Conservation (phyloP, 2,329 filamentous ascomycete species). For the Fusarium sp. region DNA sequence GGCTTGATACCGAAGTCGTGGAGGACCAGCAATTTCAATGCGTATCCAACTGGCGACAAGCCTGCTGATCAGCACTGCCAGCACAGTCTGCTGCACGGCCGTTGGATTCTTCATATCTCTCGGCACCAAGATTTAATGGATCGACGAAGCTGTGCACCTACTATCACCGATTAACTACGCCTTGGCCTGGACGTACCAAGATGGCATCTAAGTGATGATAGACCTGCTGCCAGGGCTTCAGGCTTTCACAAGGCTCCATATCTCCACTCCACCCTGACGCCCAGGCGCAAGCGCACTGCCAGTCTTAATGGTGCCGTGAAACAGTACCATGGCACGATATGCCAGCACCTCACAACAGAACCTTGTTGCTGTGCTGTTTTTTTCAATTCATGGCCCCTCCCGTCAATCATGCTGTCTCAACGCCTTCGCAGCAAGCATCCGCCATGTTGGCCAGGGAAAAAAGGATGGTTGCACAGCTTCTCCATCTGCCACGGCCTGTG, state of each 20-base stretch:
- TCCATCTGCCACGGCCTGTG: neutral
- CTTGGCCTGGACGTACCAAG: conserved; percentile 13
- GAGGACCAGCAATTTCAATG: conserved; percentile 14
- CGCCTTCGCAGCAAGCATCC: neutral
- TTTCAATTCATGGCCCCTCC: conserved; percentile 7
- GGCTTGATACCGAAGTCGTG: conserved; percentile 16
- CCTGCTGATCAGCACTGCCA: conserved; percentile 10
- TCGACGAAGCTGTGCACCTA: neutral
- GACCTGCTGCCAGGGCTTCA: conserved; percentile 1
- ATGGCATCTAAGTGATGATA: conserved; percentile 12
- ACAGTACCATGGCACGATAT: conserved; percentile 27
- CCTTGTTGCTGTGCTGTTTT: conserved; percentile 16
- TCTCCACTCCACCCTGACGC: conserved; percentile 26
- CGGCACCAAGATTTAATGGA: neutral
- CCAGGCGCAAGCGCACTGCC: conserved; percentile 7
- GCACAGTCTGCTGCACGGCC: neutral
- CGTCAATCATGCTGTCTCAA: neutral
- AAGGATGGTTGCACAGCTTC: neutral
- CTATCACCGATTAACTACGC: neutral
- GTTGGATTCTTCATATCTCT: conserved; percentile 2
- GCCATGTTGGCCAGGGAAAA: neutral
- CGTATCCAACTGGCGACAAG: conserved; percentile 26
- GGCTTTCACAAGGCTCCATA: conserved; percentile 12
- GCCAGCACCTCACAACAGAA: conserved; percentile 14
- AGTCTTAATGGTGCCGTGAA: conserved; percentile 22